Evolutionary conservation across 179 eudicot species (phyloP).

Genomic region (Spinacia oleracea): DNA sequence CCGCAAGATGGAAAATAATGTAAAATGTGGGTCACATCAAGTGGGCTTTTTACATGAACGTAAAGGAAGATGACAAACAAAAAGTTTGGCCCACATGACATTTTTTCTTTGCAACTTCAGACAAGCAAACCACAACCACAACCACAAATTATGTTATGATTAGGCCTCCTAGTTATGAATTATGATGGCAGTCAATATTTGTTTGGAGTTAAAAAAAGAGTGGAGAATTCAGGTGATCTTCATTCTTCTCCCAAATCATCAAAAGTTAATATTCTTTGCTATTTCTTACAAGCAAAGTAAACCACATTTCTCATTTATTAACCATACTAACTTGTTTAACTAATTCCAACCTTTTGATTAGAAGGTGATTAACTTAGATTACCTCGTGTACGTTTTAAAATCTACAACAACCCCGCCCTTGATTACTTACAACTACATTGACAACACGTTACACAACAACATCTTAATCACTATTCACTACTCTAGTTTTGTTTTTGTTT

Average conservation of each 20-base stretch:
- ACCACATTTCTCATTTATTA: slow-evolving; percentile 7
- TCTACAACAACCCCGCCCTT: too few relatives aligned
- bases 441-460: too few relatives aligned
- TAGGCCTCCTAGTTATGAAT: too few relatives aligned
- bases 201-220: not conserved
- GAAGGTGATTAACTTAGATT: not conserved
- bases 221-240: not conserved
- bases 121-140: too few relatives aligned
- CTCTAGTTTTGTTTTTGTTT: too few relatives aligned
- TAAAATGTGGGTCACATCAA: not conserved
- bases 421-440: too few relatives aligned
- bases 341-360: too few relatives aligned
- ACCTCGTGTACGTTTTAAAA: too few relatives aligned
- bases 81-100: not conserved
- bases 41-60: too few relatives aligned
- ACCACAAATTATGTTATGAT: not conserved
- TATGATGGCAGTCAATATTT: slow-evolving; percentile 29
- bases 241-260: slow-evolving; percentile 30
- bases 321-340: not conserved
- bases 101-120: too few relatives aligned
- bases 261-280: slow-evolving; percentile 35
- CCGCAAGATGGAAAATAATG: not conserved
- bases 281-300: slow-evolving; percentile 33
- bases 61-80: too few relatives aligned
- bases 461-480: too few relatives aligned